Conservation (phyloP, 225 moss, liverwort and hornwort species). For the Polytrichum formosum region DNA sequence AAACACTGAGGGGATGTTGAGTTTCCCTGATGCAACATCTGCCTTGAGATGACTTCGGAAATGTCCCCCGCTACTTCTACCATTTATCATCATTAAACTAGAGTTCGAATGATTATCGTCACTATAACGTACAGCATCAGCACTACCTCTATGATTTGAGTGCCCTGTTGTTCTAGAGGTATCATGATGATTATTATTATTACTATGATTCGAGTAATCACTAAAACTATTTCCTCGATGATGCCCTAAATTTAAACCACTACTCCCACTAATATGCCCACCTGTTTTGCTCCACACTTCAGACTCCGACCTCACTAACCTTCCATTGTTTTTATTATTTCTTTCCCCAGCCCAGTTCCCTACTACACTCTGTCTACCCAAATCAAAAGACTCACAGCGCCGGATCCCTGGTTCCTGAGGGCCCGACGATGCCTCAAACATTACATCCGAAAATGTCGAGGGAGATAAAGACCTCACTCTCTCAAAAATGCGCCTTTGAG, state of each 20-base stretch:
- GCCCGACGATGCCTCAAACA: constrained; percentile 22
- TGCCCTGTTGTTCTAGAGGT: constrained; percentile 24
- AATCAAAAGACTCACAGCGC: constrained; percentile 58
- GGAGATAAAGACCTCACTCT: constrained; percentile 48
- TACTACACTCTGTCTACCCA: constrained; percentile 8
- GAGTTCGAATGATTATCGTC: constrained; percentile 9
- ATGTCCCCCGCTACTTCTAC: constrained; percentile 10
- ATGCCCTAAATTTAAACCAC: constrained; percentile 26
- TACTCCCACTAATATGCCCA: constrained; percentile 2
- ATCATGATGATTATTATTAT: constrained; percentile 17
- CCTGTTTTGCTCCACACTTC: constrained; percentile 29
- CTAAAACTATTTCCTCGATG: constrained; percentile 48
- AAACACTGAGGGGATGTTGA: constrained; percentile 3
- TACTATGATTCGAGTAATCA: constrained; percentile 31
- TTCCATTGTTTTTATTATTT: constrained; percentile 17
- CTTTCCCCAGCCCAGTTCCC: too few relatives aligned
- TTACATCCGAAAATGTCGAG: constrained; percentile 39
- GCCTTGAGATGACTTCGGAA: constrained; percentile 12
- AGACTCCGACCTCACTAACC: constrained; percentile 56
- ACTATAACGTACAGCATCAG: constrained; percentile 25
- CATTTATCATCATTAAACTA: constrained; percentile 23
- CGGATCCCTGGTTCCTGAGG: constrained; percentile 30
- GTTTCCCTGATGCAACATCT: constrained; percentile 12
- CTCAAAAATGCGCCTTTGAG: constrained; percentile 36
- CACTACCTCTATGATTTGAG: constrained; percentile 22